Conservation (phyloP, 768 basidiomycete genomes). For the Strobilomyces confusus region DNA sequence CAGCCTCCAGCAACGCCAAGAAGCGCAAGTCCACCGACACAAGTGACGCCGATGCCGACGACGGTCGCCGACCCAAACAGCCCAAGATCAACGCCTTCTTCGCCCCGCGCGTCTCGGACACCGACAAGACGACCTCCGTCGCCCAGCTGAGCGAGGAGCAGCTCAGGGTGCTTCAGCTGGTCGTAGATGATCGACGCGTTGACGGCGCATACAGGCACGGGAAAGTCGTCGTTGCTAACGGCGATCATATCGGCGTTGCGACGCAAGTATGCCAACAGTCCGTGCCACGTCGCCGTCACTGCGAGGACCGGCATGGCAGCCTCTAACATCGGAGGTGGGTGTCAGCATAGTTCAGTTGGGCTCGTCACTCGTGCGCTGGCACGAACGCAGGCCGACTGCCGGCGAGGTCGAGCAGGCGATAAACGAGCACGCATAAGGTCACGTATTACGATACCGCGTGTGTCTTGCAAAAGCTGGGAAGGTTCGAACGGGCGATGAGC, state of each 20-base stretch:
- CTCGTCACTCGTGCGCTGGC: too few species aligned
- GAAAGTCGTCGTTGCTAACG: constrained; percentile 57
- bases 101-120: constrained; percentile 26
- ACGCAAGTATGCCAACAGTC: constrained; percentile 30
- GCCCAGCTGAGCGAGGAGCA: constrained; percentile 55
- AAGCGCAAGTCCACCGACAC: constrained; percentile 24
- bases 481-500: too few species aligned
- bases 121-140: constrained; percentile 24
- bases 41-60: neutral
- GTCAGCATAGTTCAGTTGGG: too few species aligned
- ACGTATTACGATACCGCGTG: too few species aligned
- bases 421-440: too few species aligned
- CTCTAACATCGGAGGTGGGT: constrained; percentile 43
- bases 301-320: constrained; percentile 46
- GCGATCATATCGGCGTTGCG: constrained; percentile 53
- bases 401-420: too few species aligned
- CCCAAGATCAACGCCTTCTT: constrained; percentile 27
- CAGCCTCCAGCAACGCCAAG: constrained; percentile 10
- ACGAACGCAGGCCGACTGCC: too few species aligned
- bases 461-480: too few species aligned
- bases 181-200: constrained; percentile 41
- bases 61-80: constrained; percentile 13
- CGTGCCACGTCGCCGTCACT: constrained; percentile 39
- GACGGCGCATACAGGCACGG: constrained; percentile 43
- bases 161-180: constrained; percentile 44